Conservation (phyloP, 75 land plant genomes). For the Isoetes taiwanensis region DNA sequence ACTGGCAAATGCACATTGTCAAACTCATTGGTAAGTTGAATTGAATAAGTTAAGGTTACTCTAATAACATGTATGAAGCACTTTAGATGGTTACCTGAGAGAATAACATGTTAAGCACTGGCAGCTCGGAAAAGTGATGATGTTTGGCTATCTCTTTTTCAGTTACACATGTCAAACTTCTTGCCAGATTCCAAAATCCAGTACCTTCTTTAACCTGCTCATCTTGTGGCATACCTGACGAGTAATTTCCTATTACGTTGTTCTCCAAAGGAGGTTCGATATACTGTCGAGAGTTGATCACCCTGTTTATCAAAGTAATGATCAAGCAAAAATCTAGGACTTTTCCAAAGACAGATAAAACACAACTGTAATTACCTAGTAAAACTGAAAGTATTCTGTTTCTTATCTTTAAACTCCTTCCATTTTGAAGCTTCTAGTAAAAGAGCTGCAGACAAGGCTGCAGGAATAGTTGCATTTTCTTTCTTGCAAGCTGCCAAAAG, state of each 20-base stretch:
- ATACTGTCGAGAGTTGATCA: conserved; percentile 21
- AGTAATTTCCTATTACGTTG: conserved; percentile 21
- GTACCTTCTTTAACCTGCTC: conserved; percentile 17
- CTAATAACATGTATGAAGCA: neutral
- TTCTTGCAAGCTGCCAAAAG: conserved; percentile 28
- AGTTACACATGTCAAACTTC: neutral
- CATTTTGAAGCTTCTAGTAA: conserved; percentile 20
- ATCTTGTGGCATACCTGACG: conserved; percentile 17
- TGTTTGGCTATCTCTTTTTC: neutral
- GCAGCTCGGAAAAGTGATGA: neutral
- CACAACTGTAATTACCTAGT: conserved; percentile 14
- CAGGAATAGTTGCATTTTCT: conserved; percentile 25
- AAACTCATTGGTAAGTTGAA: neutral
- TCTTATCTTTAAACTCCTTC: conserved; percentile 33
- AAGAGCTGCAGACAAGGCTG: conserved; percentile 27
- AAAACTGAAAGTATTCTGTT: conserved; percentile 27
- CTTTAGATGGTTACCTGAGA: neutral
- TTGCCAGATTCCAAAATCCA: conserved; percentile 27
- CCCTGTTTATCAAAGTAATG: conserved; percentile 7
- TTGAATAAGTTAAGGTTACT: neutral
- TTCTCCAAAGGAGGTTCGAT: conserved; percentile 21
- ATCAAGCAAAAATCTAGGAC: neutral
- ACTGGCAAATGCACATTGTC: conserved; percentile 11
- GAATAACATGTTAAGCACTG: neutral
- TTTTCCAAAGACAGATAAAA: neutral